phyloP scores from a whole-genome alignment of 495 filamentous ascomycete genomes.

The Hypoxylon fragiforme region DNA sequence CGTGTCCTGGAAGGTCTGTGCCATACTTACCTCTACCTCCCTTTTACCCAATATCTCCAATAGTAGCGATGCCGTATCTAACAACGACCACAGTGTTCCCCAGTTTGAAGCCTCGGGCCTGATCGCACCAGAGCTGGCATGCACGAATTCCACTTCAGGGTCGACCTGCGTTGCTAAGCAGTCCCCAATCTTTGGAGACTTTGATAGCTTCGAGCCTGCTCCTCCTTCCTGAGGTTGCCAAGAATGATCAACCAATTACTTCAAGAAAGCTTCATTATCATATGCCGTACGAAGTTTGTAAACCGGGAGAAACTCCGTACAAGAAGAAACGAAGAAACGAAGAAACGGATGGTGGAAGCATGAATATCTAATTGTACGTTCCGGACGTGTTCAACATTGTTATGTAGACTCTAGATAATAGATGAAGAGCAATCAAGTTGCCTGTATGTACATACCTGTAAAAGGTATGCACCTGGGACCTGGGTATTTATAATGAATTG shows the following conservation, averaged over 20 bases:
- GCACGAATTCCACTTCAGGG: constrained; percentile 24
- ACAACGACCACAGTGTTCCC: constrained; percentile 7
- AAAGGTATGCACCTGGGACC: neutral
- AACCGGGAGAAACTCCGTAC: no score
- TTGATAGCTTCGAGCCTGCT: constrained; percentile 23
- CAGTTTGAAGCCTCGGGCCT: constrained; percentile 24
- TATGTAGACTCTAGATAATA: no score
- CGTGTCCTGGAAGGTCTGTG: constrained; percentile 34
- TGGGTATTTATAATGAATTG: constrained; percentile 4
- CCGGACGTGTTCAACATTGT: constrained; percentile 3
- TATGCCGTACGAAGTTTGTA: no score
- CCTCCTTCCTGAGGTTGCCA: constrained; percentile 5
- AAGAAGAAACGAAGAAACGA: neutral
- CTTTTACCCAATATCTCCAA: neutral
- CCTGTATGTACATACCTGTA: neutral
- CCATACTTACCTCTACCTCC: neutral
- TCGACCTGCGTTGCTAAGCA: constrained; percentile 25
- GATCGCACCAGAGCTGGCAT: constrained; percentile 17
- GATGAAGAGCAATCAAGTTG: constrained; percentile 8
- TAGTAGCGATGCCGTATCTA: constrained; percentile 3
- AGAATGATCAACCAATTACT: no score
- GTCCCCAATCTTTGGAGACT: constrained; percentile 14
- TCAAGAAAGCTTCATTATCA: no score
- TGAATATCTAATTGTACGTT: constrained; percentile 1
- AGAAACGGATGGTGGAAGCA: neutral